Evolutionary conservation across 225 moss, liverwort and hornwort species (phyloP), one percentile per base, ranked within the genome.

Genomic region (Ulota crispa): DNA sequence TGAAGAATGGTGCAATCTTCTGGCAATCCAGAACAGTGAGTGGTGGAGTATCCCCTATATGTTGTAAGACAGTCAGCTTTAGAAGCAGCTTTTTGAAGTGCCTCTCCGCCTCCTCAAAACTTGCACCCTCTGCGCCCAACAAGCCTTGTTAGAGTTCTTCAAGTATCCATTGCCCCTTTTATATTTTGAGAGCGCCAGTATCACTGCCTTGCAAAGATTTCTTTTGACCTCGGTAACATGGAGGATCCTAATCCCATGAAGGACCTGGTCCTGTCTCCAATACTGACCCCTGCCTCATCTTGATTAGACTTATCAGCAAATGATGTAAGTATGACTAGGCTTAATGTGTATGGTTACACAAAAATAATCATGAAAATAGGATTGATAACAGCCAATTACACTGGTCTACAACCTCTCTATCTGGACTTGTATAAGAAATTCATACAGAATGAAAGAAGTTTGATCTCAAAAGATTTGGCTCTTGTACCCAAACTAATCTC

Each of bases 1-100:
- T 83, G 82, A 90, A 90, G 64, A 88, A 90, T 10, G 82, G 86
- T 39, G 84, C 83, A 63, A 90, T 90, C 77, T 90, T 90, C 41
- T 86, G 80, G 41, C 61, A 90, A 67, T 90, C 90, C 34, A 85
- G 37, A 50, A 62, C 12, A 69, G 90, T 86, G 57, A 90, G 82
- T 39, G 70, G 77, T 52, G 86, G 88, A 43, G 84, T 80, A 80
- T 88, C 90, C 4, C n/a, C 47, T 77, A 82, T 66, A 1, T 55
- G 45, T 31, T 86, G 86, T 43, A 84, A 73, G 71, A 90, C 57
- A 26, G 70, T 68, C 47, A 88, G 57, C 80, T 88, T 83, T 15
- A 90, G 76, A 73, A 88, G 75, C 55, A 86, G 42, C 57, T 86
- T 78, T 27, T 63, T 82, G 78, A 90, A 90, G 36, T 71, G 45